Percentiles rank a stretch among this genome's conserved stretches.
phyloP scores from a whole-genome alignment of 2,329 filamentous ascomycete species.

The Fusarium sp. region DNA sequence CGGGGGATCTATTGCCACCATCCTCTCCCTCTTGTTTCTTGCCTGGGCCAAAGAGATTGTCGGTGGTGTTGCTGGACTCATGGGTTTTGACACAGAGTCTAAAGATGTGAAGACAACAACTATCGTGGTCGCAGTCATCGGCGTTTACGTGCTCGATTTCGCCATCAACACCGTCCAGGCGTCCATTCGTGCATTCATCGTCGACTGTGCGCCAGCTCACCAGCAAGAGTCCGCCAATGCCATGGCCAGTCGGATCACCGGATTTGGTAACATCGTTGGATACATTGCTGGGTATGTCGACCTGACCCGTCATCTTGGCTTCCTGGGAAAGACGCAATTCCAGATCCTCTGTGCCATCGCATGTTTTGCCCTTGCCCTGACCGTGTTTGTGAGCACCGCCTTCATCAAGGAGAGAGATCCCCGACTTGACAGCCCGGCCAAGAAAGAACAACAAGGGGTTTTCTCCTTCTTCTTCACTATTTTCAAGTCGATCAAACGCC shows the following conservation, averaged over 20 bases:
- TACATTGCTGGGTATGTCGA: conserved; percentile 89
- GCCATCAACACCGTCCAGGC: conserved; percentile 98
- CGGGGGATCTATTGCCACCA: conserved; percentile 72
- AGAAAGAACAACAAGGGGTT: conserved; percentile 70
- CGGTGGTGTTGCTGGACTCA: conserved; percentile 71
- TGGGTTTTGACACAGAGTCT: conserved; percentile 75
- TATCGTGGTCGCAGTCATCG: conserved; percentile 82
- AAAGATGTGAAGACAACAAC: conserved; percentile 69
- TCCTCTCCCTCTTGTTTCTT: conserved; percentile 73
- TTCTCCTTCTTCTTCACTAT: conserved; percentile 83
- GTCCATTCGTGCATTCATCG: conserved; percentile 88
- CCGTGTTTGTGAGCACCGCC: conserved; percentile 74
- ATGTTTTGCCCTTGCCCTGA: conserved; percentile 74
- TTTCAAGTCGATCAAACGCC: conserved; percentile 76
- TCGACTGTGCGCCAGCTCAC: conserved; percentile 90
- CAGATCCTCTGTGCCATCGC: conserved; percentile 91
- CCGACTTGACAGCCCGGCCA: conserved; percentile 71
- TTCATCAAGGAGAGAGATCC: conserved; percentile 84
- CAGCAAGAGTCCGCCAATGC: conserved; percentile 95
- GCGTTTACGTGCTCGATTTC: conserved; percentile 92
- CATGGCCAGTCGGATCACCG: conserved; percentile 88
- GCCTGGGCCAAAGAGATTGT: conserved; percentile 81
- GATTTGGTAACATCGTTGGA: conserved; percentile 89
- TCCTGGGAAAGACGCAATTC: conserved; percentile 89
- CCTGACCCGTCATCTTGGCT: conserved; percentile 77